A percentile compares a stretch with the other conserved stretches of the same genome.
Conservation (phyloP, 2,329 filamentous ascomycete genomes). For the Diaporthe amygdali region DNA sequence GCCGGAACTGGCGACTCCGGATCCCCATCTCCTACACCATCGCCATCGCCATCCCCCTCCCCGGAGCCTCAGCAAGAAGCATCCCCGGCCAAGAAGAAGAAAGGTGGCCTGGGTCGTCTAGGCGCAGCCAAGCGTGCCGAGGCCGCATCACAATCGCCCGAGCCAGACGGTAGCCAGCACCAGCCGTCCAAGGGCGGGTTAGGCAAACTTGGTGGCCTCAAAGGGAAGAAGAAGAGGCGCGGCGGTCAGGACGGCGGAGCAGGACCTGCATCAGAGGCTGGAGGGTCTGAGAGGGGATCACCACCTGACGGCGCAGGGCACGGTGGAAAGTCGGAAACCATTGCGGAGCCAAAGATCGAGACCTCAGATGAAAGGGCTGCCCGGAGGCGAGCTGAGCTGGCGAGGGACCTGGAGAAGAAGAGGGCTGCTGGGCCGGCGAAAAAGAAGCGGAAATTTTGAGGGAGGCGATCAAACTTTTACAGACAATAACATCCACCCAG, state of each 20-base stretch:
- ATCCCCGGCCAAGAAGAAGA: background rate
- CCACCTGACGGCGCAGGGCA: background rate
- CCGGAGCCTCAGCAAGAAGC: background rate
- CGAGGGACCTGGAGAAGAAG: slow-evolving; percentile 55
- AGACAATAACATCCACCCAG: no score
- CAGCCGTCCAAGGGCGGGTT: slow-evolving; percentile 27
- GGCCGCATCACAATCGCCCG: background rate
- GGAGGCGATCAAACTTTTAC: background rate
- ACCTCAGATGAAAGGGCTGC: slow-evolving; percentile 53
- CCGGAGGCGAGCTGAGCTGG: slow-evolving; percentile 55
- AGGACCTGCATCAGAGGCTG: background rate
- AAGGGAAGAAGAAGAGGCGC: background rate
- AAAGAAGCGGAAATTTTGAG: slow-evolving; percentile 62
- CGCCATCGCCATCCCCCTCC: slow-evolving; percentile 16
- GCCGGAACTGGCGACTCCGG: no score
- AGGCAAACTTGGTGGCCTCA: slow-evolving; percentile 52
- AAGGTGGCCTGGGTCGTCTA: slow-evolving; percentile 2
- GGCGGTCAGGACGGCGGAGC: background rate
- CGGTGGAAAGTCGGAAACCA: slow-evolving; percentile 32
- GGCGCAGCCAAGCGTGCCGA: slow-evolving; percentile 12
- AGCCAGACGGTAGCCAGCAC: background rate
- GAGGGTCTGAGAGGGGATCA: background rate
- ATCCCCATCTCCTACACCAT: slow-evolving; percentile 14
- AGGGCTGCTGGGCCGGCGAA: slow-evolving; percentile 54
- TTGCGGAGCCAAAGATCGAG: slow-evolving; percentile 42